Evolutionary conservation across 163 green algal genomes (phyloP), one percentile per base, ranked within the genome.

Genomic region (Scenedesmus sp.): DNA sequence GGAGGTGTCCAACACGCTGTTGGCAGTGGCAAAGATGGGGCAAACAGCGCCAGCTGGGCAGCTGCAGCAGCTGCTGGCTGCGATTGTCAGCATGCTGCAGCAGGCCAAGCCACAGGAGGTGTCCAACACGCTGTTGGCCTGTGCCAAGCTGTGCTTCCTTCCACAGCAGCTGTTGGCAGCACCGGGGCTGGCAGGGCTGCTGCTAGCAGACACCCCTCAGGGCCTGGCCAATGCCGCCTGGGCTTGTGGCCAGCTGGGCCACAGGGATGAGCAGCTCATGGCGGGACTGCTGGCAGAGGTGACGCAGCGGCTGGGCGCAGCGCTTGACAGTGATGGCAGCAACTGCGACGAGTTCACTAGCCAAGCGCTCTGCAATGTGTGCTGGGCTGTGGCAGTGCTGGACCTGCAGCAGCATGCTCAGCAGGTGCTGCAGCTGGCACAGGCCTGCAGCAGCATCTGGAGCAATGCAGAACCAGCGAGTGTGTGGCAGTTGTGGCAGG

Each of bases 381-480:
- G 46, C 59, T 92, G 89, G 82, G 62, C 84, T 59, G 18, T 88
- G n/a, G 56, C 83, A 23, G 83, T 88, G 56, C 57, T 88, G 83
- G n/a, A 88, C 26, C 57, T 88, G 83, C 83, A 55, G 34, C 83
- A 88, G 83, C 76, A 84, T 56, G 76, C 76, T 57, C n/a, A 16
- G n/a, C n/a, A 84, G 54, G n/a, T 84, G 3, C 23, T 60, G 23
- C 76, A 84, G 76, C 26, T 84, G 76, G n/a, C 54, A 10, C 16
- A 7, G 13, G 23, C 76, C 3, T 34, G 23, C 23, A 88, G 83
- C 23, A 10, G 9, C 23, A 18, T n/a, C 6, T 74, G 83, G 23
- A 46, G 55, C 20, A 20, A 16, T 57, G 2, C n/a, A 16, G 57
- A 12, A 76, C 1, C 59, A 64, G 67, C 46, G 46, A 64, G 16